phyloP scores from a whole-genome alignment of 1,284 basidiomycete species.

The Microbotryum silenes-acaulis region DNA sequence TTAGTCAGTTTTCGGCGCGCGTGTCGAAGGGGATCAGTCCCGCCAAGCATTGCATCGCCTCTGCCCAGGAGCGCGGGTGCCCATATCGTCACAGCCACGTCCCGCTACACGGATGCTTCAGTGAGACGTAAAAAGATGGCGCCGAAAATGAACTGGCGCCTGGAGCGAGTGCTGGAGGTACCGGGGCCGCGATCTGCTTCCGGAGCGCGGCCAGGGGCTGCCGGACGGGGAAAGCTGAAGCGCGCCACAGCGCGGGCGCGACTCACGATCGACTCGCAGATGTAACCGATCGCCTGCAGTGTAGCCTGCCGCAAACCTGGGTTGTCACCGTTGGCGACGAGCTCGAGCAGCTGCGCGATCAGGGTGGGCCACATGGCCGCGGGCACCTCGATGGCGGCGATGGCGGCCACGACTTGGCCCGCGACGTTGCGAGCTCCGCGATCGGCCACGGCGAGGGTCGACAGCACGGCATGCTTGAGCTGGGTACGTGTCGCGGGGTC shows the following conservation, averaged over 20 bases:
- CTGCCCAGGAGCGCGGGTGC: not conserved
- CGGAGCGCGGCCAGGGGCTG: not conserved
- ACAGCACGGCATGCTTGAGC: conserved; percentile 77
- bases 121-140: too few species aligned
- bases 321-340: conserved; percentile 70
- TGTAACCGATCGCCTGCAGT: conserved; percentile 90
- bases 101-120: too few species aligned
- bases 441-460: conserved; percentile 67
- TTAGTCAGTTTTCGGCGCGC: not conserved
- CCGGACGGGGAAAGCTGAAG: conserved; percentile 1
- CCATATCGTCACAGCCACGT: too few species aligned
- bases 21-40: not conserved
- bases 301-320: conserved; percentile 76
- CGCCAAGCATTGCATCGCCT: not conserved
- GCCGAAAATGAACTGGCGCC: not conserved
- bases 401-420: conserved; percentile 87
- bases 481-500: conserved; percentile 61
- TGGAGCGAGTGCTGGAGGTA: not conserved
- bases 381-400: conserved; percentile 88
- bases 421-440: conserved; percentile 75
- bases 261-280: conserved; percentile 91
- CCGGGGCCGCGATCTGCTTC: too few species aligned
- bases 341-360: conserved; percentile 77
- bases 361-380: conserved; percentile 80
- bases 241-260: too few species aligned